These are phyloP conservation scores for Actinomortierella ambigua DNA, from an alignment of 371 early-diverging fungal species.

Conservation along the genomic window DNA sequence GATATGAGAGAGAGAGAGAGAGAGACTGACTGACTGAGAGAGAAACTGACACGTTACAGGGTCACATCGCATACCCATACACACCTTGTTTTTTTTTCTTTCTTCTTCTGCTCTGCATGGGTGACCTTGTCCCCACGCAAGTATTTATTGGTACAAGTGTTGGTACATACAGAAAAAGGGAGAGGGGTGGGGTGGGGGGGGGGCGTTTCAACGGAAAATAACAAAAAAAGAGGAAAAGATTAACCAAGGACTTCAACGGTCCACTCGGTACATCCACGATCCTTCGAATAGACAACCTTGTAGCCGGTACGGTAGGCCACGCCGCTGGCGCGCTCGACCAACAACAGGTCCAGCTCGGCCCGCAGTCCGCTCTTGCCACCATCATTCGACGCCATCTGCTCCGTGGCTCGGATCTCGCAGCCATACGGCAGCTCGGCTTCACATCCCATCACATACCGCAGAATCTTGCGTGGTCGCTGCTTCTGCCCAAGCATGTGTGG, in stretches of 20 bases:
- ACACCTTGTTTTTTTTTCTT: no score
- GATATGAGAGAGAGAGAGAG: no score
- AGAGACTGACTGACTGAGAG: no score
- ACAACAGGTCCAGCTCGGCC: constrained; percentile 39
- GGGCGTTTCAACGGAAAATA: no score
- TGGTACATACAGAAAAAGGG: no score
- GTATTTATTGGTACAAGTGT: no score
- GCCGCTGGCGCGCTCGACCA: constrained; percentile 41
- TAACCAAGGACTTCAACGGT: constrained; percentile 35
- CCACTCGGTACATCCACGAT: constrained; percentile 39
- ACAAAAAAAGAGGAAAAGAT: no score
- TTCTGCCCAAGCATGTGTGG: constrained; percentile 18
- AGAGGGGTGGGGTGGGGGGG: no score
- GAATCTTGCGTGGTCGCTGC: constrained; percentile 21
- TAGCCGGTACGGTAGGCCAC: constrained; percentile 41
- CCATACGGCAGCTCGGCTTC: constrained; percentile 43
- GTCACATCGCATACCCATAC: no score
- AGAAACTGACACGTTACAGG: no score
- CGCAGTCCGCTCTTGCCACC: constrained; percentile 22
- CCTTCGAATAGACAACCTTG: constrained; percentile 43
- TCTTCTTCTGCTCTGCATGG: no score
- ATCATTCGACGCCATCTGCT: constrained; percentile 5
- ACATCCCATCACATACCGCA: constrained; percentile 27
- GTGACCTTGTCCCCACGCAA: no score
- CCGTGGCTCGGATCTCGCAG: constrained; percentile 30